Percentiles rank a stretch among this genome's conserved stretches.
Conservation (phyloP, 179 eudicot genomes). For the Pouteria campechiana region DNA sequence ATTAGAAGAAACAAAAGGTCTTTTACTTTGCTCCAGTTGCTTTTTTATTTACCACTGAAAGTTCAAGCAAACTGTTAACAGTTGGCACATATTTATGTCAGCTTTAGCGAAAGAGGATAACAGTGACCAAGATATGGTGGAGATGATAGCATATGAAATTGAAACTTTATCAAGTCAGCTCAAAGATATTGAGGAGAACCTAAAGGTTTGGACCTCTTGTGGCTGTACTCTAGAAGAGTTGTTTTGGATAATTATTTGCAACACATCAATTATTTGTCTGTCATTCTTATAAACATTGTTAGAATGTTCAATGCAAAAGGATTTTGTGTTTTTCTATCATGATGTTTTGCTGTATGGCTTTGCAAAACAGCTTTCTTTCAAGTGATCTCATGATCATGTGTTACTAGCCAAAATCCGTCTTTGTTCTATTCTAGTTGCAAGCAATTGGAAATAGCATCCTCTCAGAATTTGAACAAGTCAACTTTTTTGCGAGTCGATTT, state of each 20-base stretch:
- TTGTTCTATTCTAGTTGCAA: too few species aligned
- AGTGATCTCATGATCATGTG: too few species aligned
- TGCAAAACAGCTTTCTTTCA: too few species aligned
- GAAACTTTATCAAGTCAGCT: conserved; percentile 50
- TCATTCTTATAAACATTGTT: too few species aligned
- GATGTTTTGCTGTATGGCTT: too few species aligned
- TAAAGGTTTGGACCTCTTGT: conserved; percentile 44
- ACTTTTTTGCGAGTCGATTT: too few species aligned
- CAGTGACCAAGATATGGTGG: conserved; percentile 75
- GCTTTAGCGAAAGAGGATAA: conserved; percentile 73
- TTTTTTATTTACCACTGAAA: background rate
- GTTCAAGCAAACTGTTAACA: background rate
- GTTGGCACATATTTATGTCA: conserved; percentile 11
- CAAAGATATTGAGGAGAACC: conserved; percentile 63
- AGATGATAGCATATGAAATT: conserved; percentile 78
- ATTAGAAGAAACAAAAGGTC: conserved; percentile 88
- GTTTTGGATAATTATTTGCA: background rate
- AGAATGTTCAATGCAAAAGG: too few species aligned
- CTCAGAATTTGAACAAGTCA: too few species aligned
- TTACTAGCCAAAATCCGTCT: too few species aligned
- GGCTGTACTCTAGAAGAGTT: background rate
- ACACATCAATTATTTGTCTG: too few species aligned
- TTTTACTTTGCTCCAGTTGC: background rate
- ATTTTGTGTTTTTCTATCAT: background rate
- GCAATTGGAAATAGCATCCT: too few species aligned